Base-by-base conservation (phyloP, 1,284 basidiomycete species). In the Sparassis latifolia region DNA sequence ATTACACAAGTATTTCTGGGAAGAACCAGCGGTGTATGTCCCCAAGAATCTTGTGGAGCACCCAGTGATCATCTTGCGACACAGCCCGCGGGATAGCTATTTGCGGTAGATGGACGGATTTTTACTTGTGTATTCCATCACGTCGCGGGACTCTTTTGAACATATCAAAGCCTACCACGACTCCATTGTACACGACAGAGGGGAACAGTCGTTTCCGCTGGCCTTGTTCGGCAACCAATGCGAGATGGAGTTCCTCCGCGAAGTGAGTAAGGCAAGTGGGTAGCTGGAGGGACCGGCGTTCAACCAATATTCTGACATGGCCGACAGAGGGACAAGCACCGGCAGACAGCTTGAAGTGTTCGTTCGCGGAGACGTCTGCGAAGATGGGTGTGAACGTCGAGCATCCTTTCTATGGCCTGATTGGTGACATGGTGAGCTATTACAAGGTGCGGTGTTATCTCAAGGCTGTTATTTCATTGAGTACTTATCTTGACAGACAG, bases 181-280 rank as follows among this genome's bases (percentile, higher is more conserved):
- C 69, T 96, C 99, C 69, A 98, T 97, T 59, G 78, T 97, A 51
- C 83, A 92, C 48, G 89, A 98, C 58, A 98, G 99, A 75, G 97
- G 99, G 73, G 92, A 92, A 69, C 97, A 99, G 71, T 86, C 85
- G 45, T 97, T 98, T 80, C 97, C 97, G 30, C 92, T 98, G 58
- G 92, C 99, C 55, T 89, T 99, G 46, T 93, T 98, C 5, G 97
- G 94, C 33, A 99, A 99, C 79, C 99, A 99, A 75, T 97, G 92
- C 66, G 97, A 99, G 71, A 74, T 99, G 64, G 97, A 99, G 67
- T 97, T 91, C 66, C 97, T 99, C 71, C 80, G 97, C 53, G 95
- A 98, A 71, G 97, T 99, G 10, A 92, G 92, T 66, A 91, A 89
- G 77, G 93, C 96, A 65, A 92, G 94, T 92, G 57, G 58, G 84